Base-by-base conservation (phyloP, 352 stramenopile genomes). In the Salisapilia sapeloensis region DNA sequence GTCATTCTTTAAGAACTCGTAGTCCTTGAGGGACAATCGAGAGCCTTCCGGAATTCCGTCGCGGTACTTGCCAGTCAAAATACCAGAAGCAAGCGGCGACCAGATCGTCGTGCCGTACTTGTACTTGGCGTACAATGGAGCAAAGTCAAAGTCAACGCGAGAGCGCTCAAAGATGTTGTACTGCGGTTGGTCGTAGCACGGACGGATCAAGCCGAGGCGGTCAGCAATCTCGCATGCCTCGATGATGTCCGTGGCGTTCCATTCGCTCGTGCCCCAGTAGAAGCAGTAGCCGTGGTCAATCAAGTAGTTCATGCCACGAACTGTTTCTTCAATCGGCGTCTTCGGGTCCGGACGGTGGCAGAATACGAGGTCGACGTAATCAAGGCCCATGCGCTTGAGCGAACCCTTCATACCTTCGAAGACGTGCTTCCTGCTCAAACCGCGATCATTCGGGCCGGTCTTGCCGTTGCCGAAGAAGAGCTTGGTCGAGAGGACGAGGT, bases 51-150 rank as follows among this genome's bases (percentile, higher is more conserved):
- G 72, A 18, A 82, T 76, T 2, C 60, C 63, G n/a, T 65, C 65
- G 42, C 55, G 78, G 69, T 87, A 87, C 41, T 87, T 87, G 28
- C 69, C 69, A 20, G 75, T 83, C 2, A 90, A 40, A 8, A 87
- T 38, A 17, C 75, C 75, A 8, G 53, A 74, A 2, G 61, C 60
- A 4, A 90, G 43, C 9, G 71, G 64, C 24, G 57, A 81, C 62
- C 65, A 90, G 18, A 58, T 81, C 2, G 67, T 87, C 16, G 76
- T 46, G 8, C 67, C 74, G 36, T 76, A 61, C 32, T 77, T 77
- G 51, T 78, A 81, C 26, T 64, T 64, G 40, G 69, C 62, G 55
- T 79, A 85, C 37, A 83, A 42, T 23, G 69, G 61, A 31, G 59
- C 49, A 35, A 71, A 85, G 45, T 85, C 56, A 31, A 64, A 75